Evolutionary conservation across 805 yeast genomes (phyloP).

Genomic region (Candida quercuum): DNA sequence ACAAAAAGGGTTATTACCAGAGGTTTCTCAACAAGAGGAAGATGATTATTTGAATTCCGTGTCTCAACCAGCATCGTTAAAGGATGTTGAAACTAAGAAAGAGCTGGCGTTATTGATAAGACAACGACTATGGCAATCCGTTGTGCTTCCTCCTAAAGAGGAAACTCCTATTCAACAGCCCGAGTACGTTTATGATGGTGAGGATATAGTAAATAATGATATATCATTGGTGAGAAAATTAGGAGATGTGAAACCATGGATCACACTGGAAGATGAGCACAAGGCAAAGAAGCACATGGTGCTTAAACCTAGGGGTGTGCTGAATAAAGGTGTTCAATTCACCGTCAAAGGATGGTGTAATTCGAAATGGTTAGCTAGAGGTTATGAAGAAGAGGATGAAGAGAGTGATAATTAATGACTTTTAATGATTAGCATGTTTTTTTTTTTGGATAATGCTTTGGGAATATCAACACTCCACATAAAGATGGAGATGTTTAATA

Average conservation of each 20-base stretch:
- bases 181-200: slow-evolving; percentile 19
- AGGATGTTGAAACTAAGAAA: slow-evolving; percentile 19
- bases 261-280: slow-evolving; percentile 19
- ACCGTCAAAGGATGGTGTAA: slow-evolving; percentile 26
- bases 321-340: slow-evolving; percentile 18
- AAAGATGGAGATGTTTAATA: too few species aligned
- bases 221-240: slow-evolving; percentile 18
- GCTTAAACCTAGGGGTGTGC: slow-evolving; percentile 17
- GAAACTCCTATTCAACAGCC: slow-evolving; percentile 32
- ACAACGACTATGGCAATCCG: slow-evolving; percentile 49
- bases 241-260: slow-evolving; percentile 24
- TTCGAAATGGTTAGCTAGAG: too few species aligned
- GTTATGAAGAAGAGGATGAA: too few species aligned
- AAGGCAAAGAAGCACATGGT: slow-evolving; percentile 4
- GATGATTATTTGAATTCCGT: slow-evolving; percentile 8
- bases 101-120: slow-evolving; percentile 38
- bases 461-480: too few species aligned
- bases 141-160: slow-evolving; percentile 45
- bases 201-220: slow-evolving; percentile 3
- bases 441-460: too few species aligned
- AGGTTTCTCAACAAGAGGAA: slow-evolving; percentile 30
- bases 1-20: slow-evolving; percentile 26
- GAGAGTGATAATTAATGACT: too few species aligned
- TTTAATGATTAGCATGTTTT: too few species aligned
- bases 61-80: background rate